Evolutionary conservation across 2,329 filamentous ascomycete species (phyloP).

Genomic region (Cytospora leucostoma): DNA sequence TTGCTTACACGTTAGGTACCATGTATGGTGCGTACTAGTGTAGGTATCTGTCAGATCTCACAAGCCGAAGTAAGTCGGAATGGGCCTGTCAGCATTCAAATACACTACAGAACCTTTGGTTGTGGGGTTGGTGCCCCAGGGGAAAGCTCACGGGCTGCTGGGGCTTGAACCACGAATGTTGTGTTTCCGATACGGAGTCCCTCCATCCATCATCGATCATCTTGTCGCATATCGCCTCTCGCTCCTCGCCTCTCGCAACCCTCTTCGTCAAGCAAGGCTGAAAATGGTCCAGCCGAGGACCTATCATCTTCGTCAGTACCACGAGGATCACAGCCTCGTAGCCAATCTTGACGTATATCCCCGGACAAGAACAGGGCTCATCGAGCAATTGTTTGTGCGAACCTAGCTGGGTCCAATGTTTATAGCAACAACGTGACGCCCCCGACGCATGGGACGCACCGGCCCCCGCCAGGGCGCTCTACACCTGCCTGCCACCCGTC

Average conservation of each 20-base stretch:
- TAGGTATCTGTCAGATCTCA: conserved; percentile 16
- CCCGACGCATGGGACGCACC: not conserved
- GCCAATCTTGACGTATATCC: not conserved
- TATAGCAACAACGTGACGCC: not conserved
- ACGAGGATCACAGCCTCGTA: conserved; percentile 11
- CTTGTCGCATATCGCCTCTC: conserved; percentile 5
- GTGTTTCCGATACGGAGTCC: conserved; percentile 7
- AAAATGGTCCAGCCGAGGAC: not conserved
- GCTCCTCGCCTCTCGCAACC: not conserved
- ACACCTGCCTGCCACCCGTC: not conserved
- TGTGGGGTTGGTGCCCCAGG: conserved; percentile 13
- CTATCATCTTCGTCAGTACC: conserved; percentile 5
- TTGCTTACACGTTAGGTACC: not conserved
- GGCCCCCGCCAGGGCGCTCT: not conserved
- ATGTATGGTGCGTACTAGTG: not conserved
- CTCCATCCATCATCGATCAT: conserved; percentile 11
- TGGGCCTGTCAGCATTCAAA: conserved; percentile 7
- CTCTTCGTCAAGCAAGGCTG: conserved; percentile 2
- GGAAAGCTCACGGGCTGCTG: not conserved
- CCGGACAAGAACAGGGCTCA: not conserved
- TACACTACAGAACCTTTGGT: not conserved
- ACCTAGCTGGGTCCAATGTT: not conserved
- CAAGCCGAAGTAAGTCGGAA: conserved; percentile 6
- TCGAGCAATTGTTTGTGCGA: not conserved
- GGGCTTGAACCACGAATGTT: conserved; percentile 14